phyloP scores from a whole-genome alignment of 495 filamentous ascomycete genomes.

The Penicillium roqueforti region DNA sequence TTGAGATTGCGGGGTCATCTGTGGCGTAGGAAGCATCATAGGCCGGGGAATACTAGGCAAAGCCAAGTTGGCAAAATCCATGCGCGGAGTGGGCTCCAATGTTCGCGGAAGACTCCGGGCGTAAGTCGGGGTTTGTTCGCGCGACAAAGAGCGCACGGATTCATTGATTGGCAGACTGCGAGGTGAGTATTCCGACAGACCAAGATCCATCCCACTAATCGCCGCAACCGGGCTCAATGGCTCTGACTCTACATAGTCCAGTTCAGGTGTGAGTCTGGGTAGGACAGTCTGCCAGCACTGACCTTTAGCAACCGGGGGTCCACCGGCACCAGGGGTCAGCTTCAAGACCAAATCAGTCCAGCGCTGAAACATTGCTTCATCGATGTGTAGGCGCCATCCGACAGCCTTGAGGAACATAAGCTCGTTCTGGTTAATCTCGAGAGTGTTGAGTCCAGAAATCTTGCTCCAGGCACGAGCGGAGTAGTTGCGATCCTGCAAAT shows the following conservation, averaged over 20 bases:
- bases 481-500: conserved; percentile 95
- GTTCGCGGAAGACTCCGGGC: conserved; percentile 47
- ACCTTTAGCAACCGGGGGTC: conserved; percentile 29
- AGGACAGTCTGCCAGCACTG: conserved; percentile 72
- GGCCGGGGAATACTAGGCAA: conserved; percentile 54
- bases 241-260: conserved; percentile 36
- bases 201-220: conserved; percentile 29
- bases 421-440: conserved; percentile 95
- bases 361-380: conserved; percentile 78
- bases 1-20: conserved; percentile 71
- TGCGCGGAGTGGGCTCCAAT: conserved; percentile 53
- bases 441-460: conserved; percentile 85
- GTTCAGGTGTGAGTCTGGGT: conserved; percentile 69
- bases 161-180: conserved; percentile 26
- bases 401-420: conserved; percentile 87
- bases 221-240: conserved; percentile 30
- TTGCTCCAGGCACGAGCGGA: conserved; percentile 97
- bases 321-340: conserved; percentile 60
- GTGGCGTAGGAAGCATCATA: conserved; percentile 71
- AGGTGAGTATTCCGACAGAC: conserved; percentile 34
- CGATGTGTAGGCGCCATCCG: conserved; percentile 91
- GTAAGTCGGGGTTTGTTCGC: conserved; percentile 46
- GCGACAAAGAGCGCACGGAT: conserved; percentile 17
- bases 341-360: conserved; percentile 90
- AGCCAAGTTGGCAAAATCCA: conserved; percentile 31